Evolutionary conservation across 345 rosid genomes (phyloP), one percentile per base, ranked within the genome.

Genomic region (Citrus trifoliata): DNA sequence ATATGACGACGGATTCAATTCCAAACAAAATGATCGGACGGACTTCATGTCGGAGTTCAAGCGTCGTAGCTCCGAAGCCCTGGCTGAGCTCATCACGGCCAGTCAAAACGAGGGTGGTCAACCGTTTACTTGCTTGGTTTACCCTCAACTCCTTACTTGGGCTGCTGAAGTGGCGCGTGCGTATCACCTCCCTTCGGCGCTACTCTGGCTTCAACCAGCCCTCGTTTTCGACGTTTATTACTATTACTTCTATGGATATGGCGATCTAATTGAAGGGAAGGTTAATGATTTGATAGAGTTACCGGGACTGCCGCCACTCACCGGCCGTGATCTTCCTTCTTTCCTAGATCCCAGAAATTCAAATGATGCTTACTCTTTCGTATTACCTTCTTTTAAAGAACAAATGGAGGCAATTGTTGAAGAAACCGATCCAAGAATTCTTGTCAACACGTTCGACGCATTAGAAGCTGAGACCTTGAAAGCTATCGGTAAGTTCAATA

Each of bases 141-240:
- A 88, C 90, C 79, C 88, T 3, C 4, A 88, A 0, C 83, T 90
- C 3, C 77, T 92, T 12, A 88, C 87, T 0, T 93, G 93, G 93
- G 93, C 76, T 0, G 83, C 82, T 0, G 83, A 69, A 42, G 92
- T 86, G 73, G 93, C 97, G 61, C 88, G 85, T 70, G 82, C 61
- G 9, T 70, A 81, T 42, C 48, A 79, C 62, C 71, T 90, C 24
- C 92, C 91, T 0, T 46, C 88, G 0, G 80, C 86, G 0, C 81
- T 88, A 4, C 85, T 92, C 6, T 93, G 98, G 93, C 87, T 81
- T 27, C 97, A 93, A 27, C 89, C 97, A 0, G 93, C 98, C 1
- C 81, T 88, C 0, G 91, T 92, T 6, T 79, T 93, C 0, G 88
- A 80, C 75, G 81, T 92, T 66, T 92, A 90, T 76, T 83, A 90